Evolutionary conservation across 2,329 filamentous ascomycete genomes (phyloP), one percentile per base, ranked within the genome.

Genomic region (Fusarium goolgardi): DNA sequence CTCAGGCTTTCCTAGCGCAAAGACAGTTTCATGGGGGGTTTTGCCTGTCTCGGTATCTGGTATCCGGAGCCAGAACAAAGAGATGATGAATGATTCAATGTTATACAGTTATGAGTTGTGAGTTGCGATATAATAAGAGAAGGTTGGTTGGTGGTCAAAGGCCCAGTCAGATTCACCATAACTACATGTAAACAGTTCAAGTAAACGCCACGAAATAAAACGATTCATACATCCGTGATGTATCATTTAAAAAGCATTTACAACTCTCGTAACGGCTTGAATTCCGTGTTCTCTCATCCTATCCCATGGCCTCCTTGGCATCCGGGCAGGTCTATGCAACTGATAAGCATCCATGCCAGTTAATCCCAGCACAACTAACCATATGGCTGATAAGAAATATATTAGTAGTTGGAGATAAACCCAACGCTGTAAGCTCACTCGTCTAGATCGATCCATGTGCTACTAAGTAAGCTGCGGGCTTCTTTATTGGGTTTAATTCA

Each of bases 341-440:
- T 69, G 72, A 74, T 74, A 74, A 74, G 72, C 57, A 63, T 59
- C 60, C 61, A 64, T 74, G 63, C 51, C 41, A 70, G 59, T 58
- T 71, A 49, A 53, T 41, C 59, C 67, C 20, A 45, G 44, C 37
- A 45, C 43, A 50, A 21, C 32, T 37, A 45, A 45, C 61, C 39
- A 58, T 52, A 69, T 64, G 20, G 53, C 62, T 64, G 67, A 69
- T 69, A 69, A 70, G 63, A 25, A 39, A 12, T 39, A 20, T 39
- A 39, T 39, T 39, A 39, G 35, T 39, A 12, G 4, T 20, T 39
- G 35, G n/a, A 51, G 45, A 61, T 51, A 56, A 47, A 54, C 51
- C 55, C 7, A 34, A 55, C 37, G 40, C 32, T 35, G 37, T 52
- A 31, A 43, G 41, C 46, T 52, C 41, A 39, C 50, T 62, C 56